phyloP scores from a whole-genome alignment of 2,329 filamentous ascomycete species.

The Colletotrichum camelliae region DNA sequence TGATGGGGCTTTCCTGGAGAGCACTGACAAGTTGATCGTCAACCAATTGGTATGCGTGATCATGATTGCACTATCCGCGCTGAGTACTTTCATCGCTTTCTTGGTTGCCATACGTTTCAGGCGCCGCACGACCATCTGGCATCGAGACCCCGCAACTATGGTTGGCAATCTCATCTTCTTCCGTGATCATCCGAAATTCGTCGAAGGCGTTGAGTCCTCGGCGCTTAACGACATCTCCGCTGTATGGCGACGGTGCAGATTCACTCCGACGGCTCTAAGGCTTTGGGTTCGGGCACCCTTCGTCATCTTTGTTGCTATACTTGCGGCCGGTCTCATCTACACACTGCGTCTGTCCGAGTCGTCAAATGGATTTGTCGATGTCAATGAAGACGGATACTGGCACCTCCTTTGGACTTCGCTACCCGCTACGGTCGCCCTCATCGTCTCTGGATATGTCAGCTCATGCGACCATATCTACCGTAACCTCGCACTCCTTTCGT shows the following conservation, averaged over 20 bases:
- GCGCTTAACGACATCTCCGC: background rate
- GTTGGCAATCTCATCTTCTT: background rate
- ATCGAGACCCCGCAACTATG: background rate
- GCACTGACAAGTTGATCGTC: background rate
- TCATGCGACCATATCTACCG: background rate
- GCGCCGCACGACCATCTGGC: background rate
- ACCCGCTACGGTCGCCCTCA: background rate
- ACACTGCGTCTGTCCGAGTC: background rate
- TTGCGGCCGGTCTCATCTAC: background rate
- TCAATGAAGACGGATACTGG: background rate
- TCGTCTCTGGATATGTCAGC: background rate
- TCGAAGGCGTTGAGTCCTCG: background rate
- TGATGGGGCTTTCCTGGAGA: background rate
- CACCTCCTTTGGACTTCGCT: constrained; percentile 9
- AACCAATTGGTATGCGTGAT: background rate
- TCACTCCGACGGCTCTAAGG: background rate
- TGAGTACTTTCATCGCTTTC: background rate
- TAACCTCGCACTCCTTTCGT: background rate
- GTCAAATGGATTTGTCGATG: background rate
- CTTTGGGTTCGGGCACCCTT: background rate
- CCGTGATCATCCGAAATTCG: background rate
- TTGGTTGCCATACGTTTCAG: background rate
- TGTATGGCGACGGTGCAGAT: background rate
- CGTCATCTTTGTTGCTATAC: background rate
- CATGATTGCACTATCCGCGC: background rate